Conservation (phyloP, 2,329 filamentous ascomycete species). For the Fusarium dlaminii region DNA sequence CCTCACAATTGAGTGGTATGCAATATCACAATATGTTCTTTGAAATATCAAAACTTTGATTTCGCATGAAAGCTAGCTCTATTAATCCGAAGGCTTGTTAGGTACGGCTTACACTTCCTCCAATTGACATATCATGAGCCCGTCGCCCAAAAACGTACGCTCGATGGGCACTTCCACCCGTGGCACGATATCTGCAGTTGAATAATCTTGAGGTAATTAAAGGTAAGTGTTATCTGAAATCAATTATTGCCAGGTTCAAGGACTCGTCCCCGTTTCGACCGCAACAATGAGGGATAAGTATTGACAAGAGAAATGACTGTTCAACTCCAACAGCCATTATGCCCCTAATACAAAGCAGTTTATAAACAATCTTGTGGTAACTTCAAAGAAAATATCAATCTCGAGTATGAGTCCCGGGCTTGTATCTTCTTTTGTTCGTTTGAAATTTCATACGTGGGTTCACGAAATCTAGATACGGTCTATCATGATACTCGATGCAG, state of each 20-base stretch:
- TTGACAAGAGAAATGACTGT: too few relatives aligned
- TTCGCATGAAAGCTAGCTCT: background rate
- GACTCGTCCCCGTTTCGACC: too few relatives aligned
- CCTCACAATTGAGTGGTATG: accelerated
- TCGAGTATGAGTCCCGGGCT: too few relatives aligned
- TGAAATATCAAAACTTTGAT: background rate
- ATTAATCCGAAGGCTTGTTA: background rate
- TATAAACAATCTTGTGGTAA: too few relatives aligned
- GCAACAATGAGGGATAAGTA: too few relatives aligned
- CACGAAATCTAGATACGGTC: background rate
- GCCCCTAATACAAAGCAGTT: too few relatives aligned
- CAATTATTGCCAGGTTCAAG: background rate
- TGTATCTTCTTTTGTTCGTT: background rate
- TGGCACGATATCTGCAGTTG: background rate
- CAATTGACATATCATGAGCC: background rate
- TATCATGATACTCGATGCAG: too few relatives aligned
- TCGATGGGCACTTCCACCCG: background rate
- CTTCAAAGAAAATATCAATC: background rate
- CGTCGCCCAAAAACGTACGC: too few relatives aligned
- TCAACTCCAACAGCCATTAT: too few relatives aligned
- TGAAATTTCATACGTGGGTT: background rate
- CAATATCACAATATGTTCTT: background rate
- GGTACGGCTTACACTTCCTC: background rate
- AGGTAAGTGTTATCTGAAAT: accelerated
- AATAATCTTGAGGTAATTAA: accelerated